Conservation (phyloP, 805 yeast genomes). For the Myxozyma mucilagina region DNA sequence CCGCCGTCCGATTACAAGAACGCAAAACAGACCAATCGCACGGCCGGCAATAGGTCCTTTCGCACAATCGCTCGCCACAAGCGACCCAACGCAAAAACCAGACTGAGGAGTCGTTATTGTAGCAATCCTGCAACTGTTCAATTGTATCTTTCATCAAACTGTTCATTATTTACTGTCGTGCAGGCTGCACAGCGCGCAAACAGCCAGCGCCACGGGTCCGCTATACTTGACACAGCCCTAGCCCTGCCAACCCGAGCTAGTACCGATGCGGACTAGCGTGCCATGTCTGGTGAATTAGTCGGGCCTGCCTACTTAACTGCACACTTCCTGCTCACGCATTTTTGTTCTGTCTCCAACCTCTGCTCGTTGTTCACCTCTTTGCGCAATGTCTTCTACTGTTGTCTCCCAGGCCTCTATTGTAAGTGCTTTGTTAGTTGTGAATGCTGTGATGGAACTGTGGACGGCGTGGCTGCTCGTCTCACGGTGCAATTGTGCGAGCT, state of each 20-base stretch:
- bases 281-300: background rate
- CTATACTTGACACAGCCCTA: background rate
- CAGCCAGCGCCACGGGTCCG: background rate
- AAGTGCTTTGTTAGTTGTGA: constrained; percentile 1
- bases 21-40: no score
- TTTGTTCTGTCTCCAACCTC: background rate
- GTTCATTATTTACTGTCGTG: background rate
- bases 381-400: constrained; percentile 30
- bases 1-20: no score
- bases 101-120: no score
- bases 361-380: background rate
- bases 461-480: no score
- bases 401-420: constrained; percentile 32
- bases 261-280: constrained; percentile 3
- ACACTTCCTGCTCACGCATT: constrained; percentile 4
- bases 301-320: constrained; percentile 3
- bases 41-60: no score
- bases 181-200: background rate
- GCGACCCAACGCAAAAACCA: no score
- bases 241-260: background rate
- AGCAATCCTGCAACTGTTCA: background rate
- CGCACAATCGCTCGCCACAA: no score
- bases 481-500: no score
- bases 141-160: background rate
- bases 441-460: no score